Evolutionary conservation across 1,139 yeast species (phyloP), one percentile per base, ranked within the genome.

Genomic region (Pichia sp.): DNA sequence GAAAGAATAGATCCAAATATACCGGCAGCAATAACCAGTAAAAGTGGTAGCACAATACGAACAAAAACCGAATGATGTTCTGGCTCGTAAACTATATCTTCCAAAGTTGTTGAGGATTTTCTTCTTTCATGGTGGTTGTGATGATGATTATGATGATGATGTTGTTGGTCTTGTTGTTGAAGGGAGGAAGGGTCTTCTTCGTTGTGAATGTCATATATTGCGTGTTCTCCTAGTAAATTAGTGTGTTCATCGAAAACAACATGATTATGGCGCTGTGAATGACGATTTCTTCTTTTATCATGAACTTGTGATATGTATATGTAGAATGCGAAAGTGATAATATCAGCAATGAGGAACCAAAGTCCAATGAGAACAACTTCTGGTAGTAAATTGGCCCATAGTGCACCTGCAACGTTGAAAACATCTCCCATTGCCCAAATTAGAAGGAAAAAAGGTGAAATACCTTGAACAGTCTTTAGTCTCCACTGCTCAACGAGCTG

Each of bases 401-500:
- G 33, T 0, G 91, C 67, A 1, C 94, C 94, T 1, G 69, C 53
- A 36, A 84, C 66, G 57, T 84, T 84, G 51, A 79, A 69, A 9
- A 83, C 42, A 55, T 84, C 94, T 9, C 94, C 94, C 25, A 78
- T 52, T 40, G 81, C 71, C 94, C 94, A 84, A 41, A 80, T 73
- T 15, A 73, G 53, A 25, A 84, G 70, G 54, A 84, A 84, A 4
- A 81, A 74, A 31, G 81, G 70, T 26, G 93, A 79, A 19, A 84
- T 77, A 5, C 94, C 94, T 31, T 83, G 91, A 4, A 88, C 85
- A 20, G 85, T 74, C 56, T 82, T 79, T 40, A 78, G 64, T 45
- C 83, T 64, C 89, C 89, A 84, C 61, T 84, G 93, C 58, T 84
- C 94, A 31, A 84, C 72, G 36, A 84, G 69, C 60, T 84, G 95